Percentiles rank a stretch among this genome's conserved stretches.
Conservation (phyloP, 495 filamentous ascomycete genomes). For the Penicillium subrubescens region DNA sequence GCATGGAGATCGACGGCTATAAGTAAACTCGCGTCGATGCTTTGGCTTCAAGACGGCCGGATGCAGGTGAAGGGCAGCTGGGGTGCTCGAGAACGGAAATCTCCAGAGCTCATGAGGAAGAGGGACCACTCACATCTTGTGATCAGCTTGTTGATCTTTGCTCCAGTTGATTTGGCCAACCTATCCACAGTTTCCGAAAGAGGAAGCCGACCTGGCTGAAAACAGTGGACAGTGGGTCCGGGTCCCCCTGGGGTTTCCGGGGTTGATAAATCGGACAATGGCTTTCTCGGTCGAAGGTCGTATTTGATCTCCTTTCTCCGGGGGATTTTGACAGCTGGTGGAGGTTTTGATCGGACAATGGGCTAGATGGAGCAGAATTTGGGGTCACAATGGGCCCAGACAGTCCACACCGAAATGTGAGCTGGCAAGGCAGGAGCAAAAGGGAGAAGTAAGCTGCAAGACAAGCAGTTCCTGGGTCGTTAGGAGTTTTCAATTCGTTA, state of each 20-base stretch:
- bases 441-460: not conserved
- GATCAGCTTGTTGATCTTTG: conserved; percentile 17
- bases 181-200: conserved; percentile 8
- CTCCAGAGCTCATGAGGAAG: not conserved
- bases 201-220: conserved; percentile 20
- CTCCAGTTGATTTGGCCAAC: conserved; percentile 3
- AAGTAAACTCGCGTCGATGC: conserved; percentile 36
- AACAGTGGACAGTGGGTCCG: conserved; percentile 20
- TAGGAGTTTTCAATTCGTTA: not conserved
- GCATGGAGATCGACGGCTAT: conserved; percentile 41
- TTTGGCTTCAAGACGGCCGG: conserved; percentile 9
- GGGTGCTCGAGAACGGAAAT: conserved; percentile 18
- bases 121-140: conserved; percentile 16
- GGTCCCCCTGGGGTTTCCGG: conserved; percentile 14
- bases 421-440: conserved; percentile 1
- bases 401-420: conserved; percentile 4
- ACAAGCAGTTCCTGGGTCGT: not conserved
- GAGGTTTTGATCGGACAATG: not conserved
- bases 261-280: conserved; percentile 26
- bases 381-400: conserved; percentile 1
- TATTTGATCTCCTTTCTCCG: conserved; percentile 12
- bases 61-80: conserved; percentile 18
- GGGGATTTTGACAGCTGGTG: not conserved
- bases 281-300: conserved; percentile 10
- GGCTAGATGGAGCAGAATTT: conserved; percentile 2